Evolutionary conservation across 225 moss, liverwort and hornwort genomes (phyloP).

Genomic region (Bryum argenteum): DNA sequence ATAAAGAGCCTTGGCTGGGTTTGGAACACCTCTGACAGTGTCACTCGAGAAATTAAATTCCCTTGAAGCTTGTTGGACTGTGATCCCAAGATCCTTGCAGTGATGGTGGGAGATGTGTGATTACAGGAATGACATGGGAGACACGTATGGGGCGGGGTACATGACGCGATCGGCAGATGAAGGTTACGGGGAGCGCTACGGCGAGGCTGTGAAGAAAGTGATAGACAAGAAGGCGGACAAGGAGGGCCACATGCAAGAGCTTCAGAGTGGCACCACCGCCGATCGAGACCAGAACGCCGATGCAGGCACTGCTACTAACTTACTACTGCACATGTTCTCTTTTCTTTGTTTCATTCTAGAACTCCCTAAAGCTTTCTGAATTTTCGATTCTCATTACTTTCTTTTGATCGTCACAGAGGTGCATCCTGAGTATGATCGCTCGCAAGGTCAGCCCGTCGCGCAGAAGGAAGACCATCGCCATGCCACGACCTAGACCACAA

Average conservation of each 20-base stretch:
- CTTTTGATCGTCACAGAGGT: constrained; percentile 26
- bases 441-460: constrained; percentile 46
- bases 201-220: constrained; percentile 45
- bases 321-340: not conserved
- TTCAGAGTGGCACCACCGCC: constrained; percentile 29
- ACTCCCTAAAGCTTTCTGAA: not conserved
- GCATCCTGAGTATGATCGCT: constrained; percentile 36
- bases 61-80: no score
- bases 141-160: constrained; percentile 48
- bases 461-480: constrained; percentile 43
- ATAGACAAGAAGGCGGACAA: constrained; percentile 42
- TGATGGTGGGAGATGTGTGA: not conserved
- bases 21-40: no score
- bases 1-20: no score
- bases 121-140: constrained; percentile 54
- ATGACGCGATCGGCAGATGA: constrained; percentile 43
- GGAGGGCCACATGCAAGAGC: constrained; percentile 28
- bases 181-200: constrained; percentile 49
- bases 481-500: not conserved
- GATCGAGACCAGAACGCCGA: constrained; percentile 29
- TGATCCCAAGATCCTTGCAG: no score
- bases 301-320: constrained; percentile 20
- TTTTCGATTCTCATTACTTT: not conserved
- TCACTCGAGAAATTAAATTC: no score
- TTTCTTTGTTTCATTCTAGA: not conserved